These are phyloP conservation scores for Epichloe scottii DNA, from an alignment of 2,329 filamentous ascomycete genomes.

Conservation along the genomic window DNA sequence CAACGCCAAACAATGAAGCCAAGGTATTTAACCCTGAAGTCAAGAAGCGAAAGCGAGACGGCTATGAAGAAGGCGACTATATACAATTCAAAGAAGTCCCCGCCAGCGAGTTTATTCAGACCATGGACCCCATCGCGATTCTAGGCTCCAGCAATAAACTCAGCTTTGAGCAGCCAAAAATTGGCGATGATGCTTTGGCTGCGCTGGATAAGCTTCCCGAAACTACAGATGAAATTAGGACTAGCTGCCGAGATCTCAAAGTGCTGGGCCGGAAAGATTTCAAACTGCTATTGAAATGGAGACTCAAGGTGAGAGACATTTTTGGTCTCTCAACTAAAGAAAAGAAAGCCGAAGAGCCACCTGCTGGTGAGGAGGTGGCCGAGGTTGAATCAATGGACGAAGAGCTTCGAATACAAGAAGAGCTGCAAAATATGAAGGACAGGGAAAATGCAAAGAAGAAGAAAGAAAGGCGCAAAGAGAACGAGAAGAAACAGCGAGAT, in stretches of 20 bases:
- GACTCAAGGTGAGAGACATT: conserved; percentile 75
- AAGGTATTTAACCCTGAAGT: conserved; percentile 96
- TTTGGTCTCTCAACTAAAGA: conserved; percentile 63
- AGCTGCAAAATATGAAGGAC: conserved; percentile 72
- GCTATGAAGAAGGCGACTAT: conserved; percentile 94
- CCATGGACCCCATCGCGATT: conserved; percentile 83
- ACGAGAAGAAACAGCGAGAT: conserved; percentile 88
- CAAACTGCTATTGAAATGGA: conserved; percentile 78
- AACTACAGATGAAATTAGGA: conserved; percentile 69
- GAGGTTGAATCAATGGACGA: conserved; percentile 88
- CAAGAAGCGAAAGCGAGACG: conserved; percentile 95
- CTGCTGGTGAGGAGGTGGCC: conserved; percentile 46
- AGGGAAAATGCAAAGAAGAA: conserved; percentile 65
- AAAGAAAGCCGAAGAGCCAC: conserved; percentile 47
- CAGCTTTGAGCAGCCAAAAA: conserved; percentile 65
- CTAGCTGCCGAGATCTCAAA: conserved; percentile 72
- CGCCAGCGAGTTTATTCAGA: conserved; percentile 89
- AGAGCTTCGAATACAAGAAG: conserved; percentile 79
- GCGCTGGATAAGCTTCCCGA: conserved; percentile 77
- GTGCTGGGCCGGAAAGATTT: conserved; percentile 92
- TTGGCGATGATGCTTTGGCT: conserved; percentile 75
- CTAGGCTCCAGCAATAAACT: conserved; percentile 76
- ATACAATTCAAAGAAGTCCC: conserved; percentile 82
- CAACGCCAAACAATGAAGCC: conserved; percentile 87
- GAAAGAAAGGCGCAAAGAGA: conserved; percentile 73